Conservation (phyloP, 257 asterid genomes). For the Solanum medicagineum region DNA sequence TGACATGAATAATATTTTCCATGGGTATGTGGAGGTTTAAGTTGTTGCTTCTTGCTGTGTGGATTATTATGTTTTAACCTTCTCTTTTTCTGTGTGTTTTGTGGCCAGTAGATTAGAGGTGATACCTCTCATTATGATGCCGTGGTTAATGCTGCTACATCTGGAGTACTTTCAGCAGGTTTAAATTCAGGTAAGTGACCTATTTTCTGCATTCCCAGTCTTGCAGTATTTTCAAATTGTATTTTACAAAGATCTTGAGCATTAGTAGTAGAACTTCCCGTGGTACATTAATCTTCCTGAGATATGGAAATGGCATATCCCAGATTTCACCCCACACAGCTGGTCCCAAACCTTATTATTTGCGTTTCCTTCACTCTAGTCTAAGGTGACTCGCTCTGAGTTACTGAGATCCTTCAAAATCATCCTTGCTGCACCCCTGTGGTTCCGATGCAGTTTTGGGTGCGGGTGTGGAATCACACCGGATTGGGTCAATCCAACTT, state of each 20-base stretch:
- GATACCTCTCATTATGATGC: slow-evolving; percentile 95
- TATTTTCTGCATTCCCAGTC: not conserved
- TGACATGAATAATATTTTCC: not conserved
- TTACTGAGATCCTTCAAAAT: not conserved
- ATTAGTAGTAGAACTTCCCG: not conserved
- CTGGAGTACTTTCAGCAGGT: slow-evolving; percentile 91
- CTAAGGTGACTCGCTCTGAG: not conserved
- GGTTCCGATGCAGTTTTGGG: not conserved
- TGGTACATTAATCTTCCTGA: not conserved
- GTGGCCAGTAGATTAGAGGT: slow-evolving; percentile 59
- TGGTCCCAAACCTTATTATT: not conserved
- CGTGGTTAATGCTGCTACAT: slow-evolving; percentile 89
- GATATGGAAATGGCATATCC: not conserved
- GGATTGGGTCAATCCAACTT: not conserved
- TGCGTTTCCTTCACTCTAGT: not conserved
- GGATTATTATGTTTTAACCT: not conserved
- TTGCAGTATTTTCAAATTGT: not conserved
- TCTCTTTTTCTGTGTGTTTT: not conserved
- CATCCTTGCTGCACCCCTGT: not conserved
- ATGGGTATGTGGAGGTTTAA: not conserved
- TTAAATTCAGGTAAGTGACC: slow-evolving; percentile 49
- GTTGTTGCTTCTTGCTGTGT: not conserved
- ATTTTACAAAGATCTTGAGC: not conserved
- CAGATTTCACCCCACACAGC: not conserved
- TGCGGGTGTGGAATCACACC: not conserved